phyloP scores from a whole-genome alignment of 2,329 filamentous ascomycete genomes.

The Helicocarpus griseus region DNA sequence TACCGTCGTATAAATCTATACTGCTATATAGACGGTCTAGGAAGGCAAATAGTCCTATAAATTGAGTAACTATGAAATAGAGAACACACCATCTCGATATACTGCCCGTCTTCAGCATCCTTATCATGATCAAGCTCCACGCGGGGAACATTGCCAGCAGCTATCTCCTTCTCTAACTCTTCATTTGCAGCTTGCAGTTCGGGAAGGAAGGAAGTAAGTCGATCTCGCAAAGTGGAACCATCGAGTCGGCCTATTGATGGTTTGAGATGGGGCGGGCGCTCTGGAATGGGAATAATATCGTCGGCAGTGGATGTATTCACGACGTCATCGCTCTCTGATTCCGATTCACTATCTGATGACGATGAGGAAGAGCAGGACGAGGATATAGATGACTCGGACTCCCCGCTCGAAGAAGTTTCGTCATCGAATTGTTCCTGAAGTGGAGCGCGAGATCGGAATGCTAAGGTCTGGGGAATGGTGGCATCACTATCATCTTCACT shows the following conservation, averaged over 20 bases:
- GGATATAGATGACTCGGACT: conserved; percentile 6
- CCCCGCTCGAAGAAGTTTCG: conserved; percentile 10
- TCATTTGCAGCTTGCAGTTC: conserved; percentile 35
- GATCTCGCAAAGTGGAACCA: conserved; percentile 24
- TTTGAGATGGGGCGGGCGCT: conserved; percentile 23
- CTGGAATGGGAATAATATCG: conserved; percentile 17
- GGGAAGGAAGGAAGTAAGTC: conserved; percentile 33
- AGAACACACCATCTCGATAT: conserved; percentile 15
- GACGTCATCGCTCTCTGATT: conserved; percentile 11
- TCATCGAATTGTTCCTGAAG: conserved; percentile 1
- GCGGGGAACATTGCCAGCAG: conserved; percentile 17
- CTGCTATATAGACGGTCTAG: too few species aligned
- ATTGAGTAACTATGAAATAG: background rate
- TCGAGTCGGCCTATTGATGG: conserved; percentile 24
- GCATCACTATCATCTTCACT: background rate
- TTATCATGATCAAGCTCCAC: conserved; percentile 7
- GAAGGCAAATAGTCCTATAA: background rate
- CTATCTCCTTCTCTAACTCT: conserved; percentile 29
- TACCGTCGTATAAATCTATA: too few species aligned
- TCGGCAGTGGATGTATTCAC: background rate
- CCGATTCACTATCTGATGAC: conserved; percentile 19
- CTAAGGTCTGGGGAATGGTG: background rate
- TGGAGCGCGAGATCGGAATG: background rate
- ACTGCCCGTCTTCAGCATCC: conserved; percentile 7
- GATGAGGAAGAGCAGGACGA: conserved; percentile 13